phyloP scores from a whole-genome alignment of 495 filamentous ascomycete species.

The Friedmanniomyces endolithicus region DNA sequence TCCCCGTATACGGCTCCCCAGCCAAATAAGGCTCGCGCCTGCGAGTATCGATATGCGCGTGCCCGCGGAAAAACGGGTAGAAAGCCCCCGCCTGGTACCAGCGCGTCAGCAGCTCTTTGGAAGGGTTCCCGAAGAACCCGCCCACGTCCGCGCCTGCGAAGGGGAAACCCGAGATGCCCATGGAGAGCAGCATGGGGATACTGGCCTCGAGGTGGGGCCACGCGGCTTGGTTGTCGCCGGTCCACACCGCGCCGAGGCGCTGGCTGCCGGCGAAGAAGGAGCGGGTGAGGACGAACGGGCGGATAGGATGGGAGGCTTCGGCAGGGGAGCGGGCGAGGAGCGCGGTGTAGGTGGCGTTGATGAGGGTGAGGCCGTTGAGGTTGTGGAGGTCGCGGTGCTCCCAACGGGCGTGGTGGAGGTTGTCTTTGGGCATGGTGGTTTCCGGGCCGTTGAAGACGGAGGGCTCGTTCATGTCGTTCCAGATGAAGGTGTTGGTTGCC shows the following conservation, averaged over 20 bases:
- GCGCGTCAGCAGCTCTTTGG: slow-evolving; percentile 74
- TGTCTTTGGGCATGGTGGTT: slow-evolving; percentile 96
- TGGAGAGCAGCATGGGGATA: slow-evolving; percentile 83
- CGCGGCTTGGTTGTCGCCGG: slow-evolving; percentile 85
- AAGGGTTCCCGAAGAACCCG: slow-evolving; percentile 94
- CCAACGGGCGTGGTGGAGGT: slow-evolving; percentile 82
- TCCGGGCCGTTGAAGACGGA: slow-evolving; percentile 98
- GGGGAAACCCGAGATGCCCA: slow-evolving; percentile 85
- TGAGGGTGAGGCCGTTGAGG: slow-evolving; percentile 81
- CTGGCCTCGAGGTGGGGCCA: slow-evolving; percentile 82
- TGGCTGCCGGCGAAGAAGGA: slow-evolving; percentile 85
- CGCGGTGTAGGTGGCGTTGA: slow-evolving; percentile 83
- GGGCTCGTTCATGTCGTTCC: slow-evolving; percentile 99
- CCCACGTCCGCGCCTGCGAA: slow-evolving; percentile 94
- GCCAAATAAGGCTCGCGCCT: slow-evolving; percentile 86
- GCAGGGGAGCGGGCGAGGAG: slow-evolving; percentile 68
- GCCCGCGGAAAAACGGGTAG: slow-evolving; percentile 98
- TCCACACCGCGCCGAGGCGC: slow-evolving; percentile 91
- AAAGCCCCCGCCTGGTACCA: slow-evolving; percentile 97
- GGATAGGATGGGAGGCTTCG: slow-evolving; percentile 40
- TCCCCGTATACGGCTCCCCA: slow-evolving; percentile 69
- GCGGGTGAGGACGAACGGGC: slow-evolving; percentile 85
- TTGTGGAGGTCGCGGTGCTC: slow-evolving; percentile 97
- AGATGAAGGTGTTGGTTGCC: slow-evolving; percentile 74
- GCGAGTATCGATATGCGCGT: slow-evolving; percentile 91